Base-by-base conservation (phyloP, 306 rosid species). In the Cucurbita argyrosperma region DNA sequence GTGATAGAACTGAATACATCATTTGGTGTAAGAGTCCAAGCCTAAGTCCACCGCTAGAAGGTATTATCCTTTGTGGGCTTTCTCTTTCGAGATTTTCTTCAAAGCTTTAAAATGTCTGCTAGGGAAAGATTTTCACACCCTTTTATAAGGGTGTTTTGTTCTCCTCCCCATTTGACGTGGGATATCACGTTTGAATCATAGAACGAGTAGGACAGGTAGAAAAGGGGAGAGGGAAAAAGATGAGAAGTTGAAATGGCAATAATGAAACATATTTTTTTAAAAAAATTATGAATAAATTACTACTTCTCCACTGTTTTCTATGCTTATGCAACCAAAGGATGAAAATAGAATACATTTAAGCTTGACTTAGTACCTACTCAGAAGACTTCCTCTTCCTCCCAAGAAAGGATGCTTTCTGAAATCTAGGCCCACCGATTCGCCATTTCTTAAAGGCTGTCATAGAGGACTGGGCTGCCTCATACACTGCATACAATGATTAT, bases 391-490 rank as follows among this genome's bases (percentile, higher is more conserved):
- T 90, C 88, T 94, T 94, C 78, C 88, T 85, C 77, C 89, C 87
- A 30, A 90, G 88, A 82, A 90, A 40, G 19, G 95, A 84, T 75
- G 97, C 90, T 88, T 79, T 86, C 78, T 87, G 92, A 73, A 90
- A 89, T 81, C 97, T 87, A n/a, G 96, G 87, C 4, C 97, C 99
- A 12, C 99, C 97, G 78, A 85, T 85, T 74, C 97, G 84, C 97
- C 99, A 90, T 81, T 85, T 91, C 83, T 87, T 94, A 75, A 91
- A 89, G 80, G 92, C 92, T 69, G 90, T 79, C 96, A 89, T 94
- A 40, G 97, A 87, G 55, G 97, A 88, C 69, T 90, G 97, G 82
- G 96, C 98, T 66, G 96, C 87, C 84, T 89, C 90, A 80, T 86
- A 94, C 87, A 94, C 97, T 94, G 79, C 79, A 83, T 19, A 53